Conservation (phyloP, 2,329 filamentous ascomycete genomes). For the Sarocladiaceae sp. region DNA sequence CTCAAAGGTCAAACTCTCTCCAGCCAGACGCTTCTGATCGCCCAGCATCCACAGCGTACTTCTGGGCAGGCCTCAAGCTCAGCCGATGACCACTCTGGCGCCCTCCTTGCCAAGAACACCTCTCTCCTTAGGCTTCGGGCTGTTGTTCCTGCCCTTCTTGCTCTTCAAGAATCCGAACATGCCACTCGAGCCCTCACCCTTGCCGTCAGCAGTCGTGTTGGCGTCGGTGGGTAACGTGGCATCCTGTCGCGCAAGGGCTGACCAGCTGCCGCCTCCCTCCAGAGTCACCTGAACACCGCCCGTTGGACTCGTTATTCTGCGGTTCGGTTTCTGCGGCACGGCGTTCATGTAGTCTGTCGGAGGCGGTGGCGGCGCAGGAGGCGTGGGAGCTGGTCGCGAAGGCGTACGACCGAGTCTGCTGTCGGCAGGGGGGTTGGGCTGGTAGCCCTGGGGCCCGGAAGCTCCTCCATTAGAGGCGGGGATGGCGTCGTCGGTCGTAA, state of each 20-base stretch:
- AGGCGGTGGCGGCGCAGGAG: slow-evolving; percentile 18
- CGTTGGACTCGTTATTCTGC: slow-evolving; percentile 67
- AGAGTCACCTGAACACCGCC: slow-evolving; percentile 89
- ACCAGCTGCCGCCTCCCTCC: slow-evolving; percentile 86
- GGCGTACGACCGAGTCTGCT: slow-evolving; percentile 5
- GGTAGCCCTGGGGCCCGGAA: slow-evolving; percentile 3
- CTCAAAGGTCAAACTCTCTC: background rate
- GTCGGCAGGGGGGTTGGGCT: slow-evolving; percentile 12
- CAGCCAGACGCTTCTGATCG: background rate
- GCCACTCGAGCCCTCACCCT: slow-evolving; percentile 57
- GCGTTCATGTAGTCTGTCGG: slow-evolving; percentile 39
- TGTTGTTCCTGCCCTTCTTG: slow-evolving; percentile 85
- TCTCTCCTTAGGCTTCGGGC: slow-evolving; percentile 88
- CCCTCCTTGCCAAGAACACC: slow-evolving; percentile 94
- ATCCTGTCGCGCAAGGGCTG: slow-evolving; percentile 79
- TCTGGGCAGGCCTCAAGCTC: slow-evolving; percentile 13
- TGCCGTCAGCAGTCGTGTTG: slow-evolving; percentile 43
- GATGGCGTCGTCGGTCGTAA: slow-evolving; percentile 46
- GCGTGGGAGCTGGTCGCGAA: background rate
- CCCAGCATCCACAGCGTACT: background rate
- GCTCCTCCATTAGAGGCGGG: slow-evolving; percentile 16
- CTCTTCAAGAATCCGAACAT: slow-evolving; percentile 86
- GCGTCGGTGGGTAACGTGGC: slow-evolving; percentile 66
- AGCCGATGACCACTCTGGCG: slow-evolving; percentile 73
- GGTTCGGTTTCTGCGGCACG: slow-evolving; percentile 50